A percentile compares a stretch with the other conserved stretches of the same genome.
phyloP scores from a whole-genome alignment of 345 rosid species.

The Noccaea bulbosa region DNA sequence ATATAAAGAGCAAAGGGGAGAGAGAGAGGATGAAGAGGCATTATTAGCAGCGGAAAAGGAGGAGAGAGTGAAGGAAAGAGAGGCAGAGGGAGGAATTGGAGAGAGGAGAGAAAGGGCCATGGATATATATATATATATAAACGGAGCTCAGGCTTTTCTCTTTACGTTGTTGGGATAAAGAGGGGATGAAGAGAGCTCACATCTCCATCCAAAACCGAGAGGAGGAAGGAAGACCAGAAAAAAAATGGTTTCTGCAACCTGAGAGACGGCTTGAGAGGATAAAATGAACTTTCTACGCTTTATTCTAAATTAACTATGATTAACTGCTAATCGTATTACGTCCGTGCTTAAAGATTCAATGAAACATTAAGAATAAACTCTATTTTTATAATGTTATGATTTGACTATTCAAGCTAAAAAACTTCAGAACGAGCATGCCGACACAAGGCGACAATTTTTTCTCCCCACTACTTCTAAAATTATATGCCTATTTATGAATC shows the following conservation, averaged over 20 bases:
- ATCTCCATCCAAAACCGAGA: conserved; percentile 47
- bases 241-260: conserved; percentile 51
- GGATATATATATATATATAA: too few relatives aligned
- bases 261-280: conserved; percentile 19
- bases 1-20: conserved; percentile 44
- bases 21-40: conserved; percentile 51
- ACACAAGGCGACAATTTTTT: background rate
- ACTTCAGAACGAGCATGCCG: conserved; percentile 2
- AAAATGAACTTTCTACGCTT: conserved; percentile 7
- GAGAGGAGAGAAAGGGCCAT: conserved; percentile 52
- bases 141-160: background rate
- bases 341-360: background rate
- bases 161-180: conserved; percentile 24
- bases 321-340: background rate
- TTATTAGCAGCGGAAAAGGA: conserved; percentile 46
- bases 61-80: conserved; percentile 40
- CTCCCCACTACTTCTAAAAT: background rate
- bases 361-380: background rate
- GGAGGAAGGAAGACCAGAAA: conserved; percentile 39
- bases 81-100: conserved; percentile 37
- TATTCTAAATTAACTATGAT: background rate
- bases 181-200: conserved; percentile 39
- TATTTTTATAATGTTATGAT: background rate
- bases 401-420: background rate
- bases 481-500: background rate